Percentiles rank a stretch among this genome's conserved stretches.
Evolutionary conservation across 805 yeast genomes (phyloP).

Genomic region (Candida jianshihensis): DNA sequence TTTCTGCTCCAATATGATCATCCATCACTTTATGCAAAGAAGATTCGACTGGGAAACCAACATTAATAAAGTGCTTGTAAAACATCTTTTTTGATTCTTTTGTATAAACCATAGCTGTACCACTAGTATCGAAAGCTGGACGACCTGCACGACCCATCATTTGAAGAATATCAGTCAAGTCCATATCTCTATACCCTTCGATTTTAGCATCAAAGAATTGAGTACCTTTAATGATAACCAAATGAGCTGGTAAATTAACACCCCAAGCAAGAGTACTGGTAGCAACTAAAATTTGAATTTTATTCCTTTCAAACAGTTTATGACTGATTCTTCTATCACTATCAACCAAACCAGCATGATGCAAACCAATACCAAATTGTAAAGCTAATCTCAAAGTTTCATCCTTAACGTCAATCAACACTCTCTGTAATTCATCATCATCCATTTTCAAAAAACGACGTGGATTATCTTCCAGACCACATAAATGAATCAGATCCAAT

Average conservation of each 20-base stretch:
- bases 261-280: conserved; percentile 99
- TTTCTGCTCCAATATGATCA: conserved; percentile 94
- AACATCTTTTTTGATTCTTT: conserved; percentile 76
- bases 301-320: conserved; percentile 74
- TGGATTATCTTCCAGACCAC: conserved; percentile 54
- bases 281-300: conserved; percentile 83
- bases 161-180: conserved; percentile 93
- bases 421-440: conserved; percentile 45
- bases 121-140: conserved; percentile 89
- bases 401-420: conserved; percentile 60
- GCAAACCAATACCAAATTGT: conserved; percentile 81
- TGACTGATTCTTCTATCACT: conserved; percentile 87
- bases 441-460: conserved; percentile 54
- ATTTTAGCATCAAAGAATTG: conserved; percentile 90
- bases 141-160: conserved; percentile 99
- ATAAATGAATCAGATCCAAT: conserved; percentile 58
- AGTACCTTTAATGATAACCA: conserved; percentile 93
- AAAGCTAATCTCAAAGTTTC: conserved; percentile 78
- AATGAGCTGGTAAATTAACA: conserved; percentile 96
- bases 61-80: conserved; percentile 78
- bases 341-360: conserved; percentile 95
- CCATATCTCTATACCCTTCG: conserved; percentile 91
- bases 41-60: conserved; percentile 95
- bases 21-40: conserved; percentile 68
- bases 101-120: conserved; percentile 89